Base-by-base conservation (phyloP, 1,139 yeast genomes). In the Meyerozyma sp. region DNA sequence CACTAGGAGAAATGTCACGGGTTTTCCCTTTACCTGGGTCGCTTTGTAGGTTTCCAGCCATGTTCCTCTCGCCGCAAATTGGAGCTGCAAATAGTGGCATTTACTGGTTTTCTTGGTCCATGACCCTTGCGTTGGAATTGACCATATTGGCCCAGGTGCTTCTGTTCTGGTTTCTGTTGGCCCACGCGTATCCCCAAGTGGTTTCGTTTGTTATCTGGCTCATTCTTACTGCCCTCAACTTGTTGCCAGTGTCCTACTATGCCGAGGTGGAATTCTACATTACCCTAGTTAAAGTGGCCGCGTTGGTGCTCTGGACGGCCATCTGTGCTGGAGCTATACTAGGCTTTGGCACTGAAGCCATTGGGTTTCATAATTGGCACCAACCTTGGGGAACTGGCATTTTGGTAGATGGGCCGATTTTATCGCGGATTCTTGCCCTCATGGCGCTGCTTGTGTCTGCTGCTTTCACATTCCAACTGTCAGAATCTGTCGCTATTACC, bases 41-140 rank as follows among this genome's bases (percentile, higher is more conserved):
- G 25, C 44, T 61, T 9, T 56, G 62, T 46, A 56, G 51, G 38
- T 57, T 59, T 41, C 58, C 53, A 36, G 51, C 50, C 40, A 44
- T 46, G 41, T 58, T 57, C 35, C 44, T 61, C 16, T 52, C 60
- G 14, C 42, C 48, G 14, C 44, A 52, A 30, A 45, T 56, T 18
- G 63, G 59, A 0, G 41, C 53, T 4, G 49, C 60, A 26, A 59
- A 57, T 38, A 56, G 57, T 42, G 34, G 55, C 35, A 51, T 57
- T 9, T 61, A 60, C 44, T 61, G 66, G 65, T 42, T 61, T 21
- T 55, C 62, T 38, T 61, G 65, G 65, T 52, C 57, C 16, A 47
- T 61, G 21, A 61, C 65, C 0, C 51, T 58, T 27, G 63, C 63
- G 7, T 46, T 60, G 20, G 65, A 61, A 41, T 47, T 61, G 32